Evolutionary conservation across 2,329 filamentous ascomycete species (phyloP).

Genomic region (Sporothrix inflata): DNA sequence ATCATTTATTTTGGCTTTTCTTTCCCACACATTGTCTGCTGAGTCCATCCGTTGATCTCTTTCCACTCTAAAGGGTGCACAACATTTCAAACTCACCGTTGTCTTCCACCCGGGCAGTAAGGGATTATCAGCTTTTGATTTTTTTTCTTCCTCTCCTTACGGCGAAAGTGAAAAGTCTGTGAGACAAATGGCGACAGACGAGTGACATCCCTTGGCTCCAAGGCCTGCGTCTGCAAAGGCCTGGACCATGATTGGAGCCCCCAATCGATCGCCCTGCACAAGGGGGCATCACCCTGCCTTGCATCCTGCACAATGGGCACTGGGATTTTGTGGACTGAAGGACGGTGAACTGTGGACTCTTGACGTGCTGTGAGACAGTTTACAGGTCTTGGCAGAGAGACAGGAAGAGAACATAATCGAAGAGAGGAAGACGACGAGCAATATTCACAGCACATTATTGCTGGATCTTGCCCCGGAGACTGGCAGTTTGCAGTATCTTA

Average conservation of each 20-base stretch:
- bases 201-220: constrained; percentile 12
- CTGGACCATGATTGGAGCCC: background rate
- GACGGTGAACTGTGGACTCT: background rate
- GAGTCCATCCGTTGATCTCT: background rate
- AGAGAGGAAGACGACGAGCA: background rate
- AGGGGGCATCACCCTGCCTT: background rate
- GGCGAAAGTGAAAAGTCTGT: background rate
- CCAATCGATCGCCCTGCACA: background rate
- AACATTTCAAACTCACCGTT: background rate
- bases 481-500: background rate
- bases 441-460: background rate
- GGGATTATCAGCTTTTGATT: background rate
- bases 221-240: background rate
- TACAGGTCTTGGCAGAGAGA: background rate
- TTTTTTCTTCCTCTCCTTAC: background rate
- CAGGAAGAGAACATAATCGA: background rate
- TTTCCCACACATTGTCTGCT: background rate
- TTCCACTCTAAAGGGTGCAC: background rate
- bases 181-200: constrained; percentile 12
- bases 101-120: background rate
- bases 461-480: background rate
- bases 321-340: background rate
- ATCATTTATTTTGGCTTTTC: background rate
- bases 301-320: background rate
- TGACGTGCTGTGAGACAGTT: constrained; percentile 9